Percentiles rank a stretch among this genome's conserved stretches.
Evolutionary conservation across 169 alveolate genomes (phyloP).

Genomic region (Prorocentrum cordatum): DNA sequence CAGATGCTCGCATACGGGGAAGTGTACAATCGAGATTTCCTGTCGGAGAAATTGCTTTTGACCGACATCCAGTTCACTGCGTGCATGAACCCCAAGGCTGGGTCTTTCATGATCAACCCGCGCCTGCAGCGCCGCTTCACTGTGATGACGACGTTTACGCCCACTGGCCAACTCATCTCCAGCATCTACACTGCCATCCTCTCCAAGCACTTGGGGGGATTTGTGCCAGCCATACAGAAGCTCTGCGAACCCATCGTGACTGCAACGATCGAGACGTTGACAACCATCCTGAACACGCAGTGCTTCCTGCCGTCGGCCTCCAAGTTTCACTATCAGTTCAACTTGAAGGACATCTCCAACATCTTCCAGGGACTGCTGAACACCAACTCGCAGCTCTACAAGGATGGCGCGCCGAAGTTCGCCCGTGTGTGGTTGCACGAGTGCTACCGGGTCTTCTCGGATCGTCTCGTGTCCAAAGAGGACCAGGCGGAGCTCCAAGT

Average conservation of each 20-base stretch:
- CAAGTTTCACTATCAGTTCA: slow-evolving; percentile 94
- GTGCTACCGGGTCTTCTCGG: slow-evolving; percentile 88
- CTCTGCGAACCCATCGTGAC: slow-evolving; percentile 43
- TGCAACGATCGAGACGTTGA: no score
- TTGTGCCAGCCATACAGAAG: slow-evolving; percentile 41
- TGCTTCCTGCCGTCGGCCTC: slow-evolving; percentile 89
- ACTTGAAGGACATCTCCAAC: no score
- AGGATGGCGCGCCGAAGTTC: slow-evolving; percentile 81
- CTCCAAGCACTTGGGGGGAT: slow-evolving; percentile 44
- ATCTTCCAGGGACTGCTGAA: no score
- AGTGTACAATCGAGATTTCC: slow-evolving; percentile 63
- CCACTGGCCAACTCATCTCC: no score
- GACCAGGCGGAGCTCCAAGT: slow-evolving; percentile 81
- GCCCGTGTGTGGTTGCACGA: slow-evolving; percentile 91
- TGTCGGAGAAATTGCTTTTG: slow-evolving; percentile 73
- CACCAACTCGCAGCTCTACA: slow-evolving; percentile 81
- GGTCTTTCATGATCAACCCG: slow-evolving; percentile 86
- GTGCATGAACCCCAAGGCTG: slow-evolving; percentile 90
- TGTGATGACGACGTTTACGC: slow-evolving; percentile 35
- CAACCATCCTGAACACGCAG: slow-evolving; percentile 78
- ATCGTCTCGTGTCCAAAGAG: slow-evolving; percentile 82
- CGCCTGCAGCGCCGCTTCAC: slow-evolving; percentile 86
- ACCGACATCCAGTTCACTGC: slow-evolving; percentile 88
- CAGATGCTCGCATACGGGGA: slow-evolving; percentile 73
- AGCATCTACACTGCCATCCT: no score